Base-by-base conservation (phyloP, 2,329 filamentous ascomycete species). In the Monilinia laxa region DNA sequence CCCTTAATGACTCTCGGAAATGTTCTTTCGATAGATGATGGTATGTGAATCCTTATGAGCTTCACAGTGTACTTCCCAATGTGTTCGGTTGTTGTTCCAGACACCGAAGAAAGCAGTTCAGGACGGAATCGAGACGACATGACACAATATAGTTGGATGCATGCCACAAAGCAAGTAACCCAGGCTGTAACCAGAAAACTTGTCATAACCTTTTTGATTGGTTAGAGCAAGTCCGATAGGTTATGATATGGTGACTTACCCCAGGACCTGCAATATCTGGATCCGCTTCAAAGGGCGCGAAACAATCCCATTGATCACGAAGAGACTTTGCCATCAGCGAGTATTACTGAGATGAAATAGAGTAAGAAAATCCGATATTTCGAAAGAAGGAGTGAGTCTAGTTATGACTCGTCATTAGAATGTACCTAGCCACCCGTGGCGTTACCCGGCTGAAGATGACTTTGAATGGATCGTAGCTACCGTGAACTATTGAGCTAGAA, bases 211-310 rank as follows among this genome's bases (percentile, higher is more conserved):
- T 70, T 56, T 53, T 16, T 10, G 23, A 56, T 12, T 18, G 4
- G 28, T 68, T 7, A 69, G n/a, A 18, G 25, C 35, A 20, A 12
- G 35, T 16, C n/a, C n/a, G 7, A 40, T 23, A 47, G 20, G 42
- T 56, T 12, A 54, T 20, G 3, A 14, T 35, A 10, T 7, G 45
- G 56, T 42, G 42, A 57, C 68, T 63, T 64, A 70, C 68, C 7
- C 68, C 67, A 49, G 59, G 67, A 10, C 67, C 65, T 7, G 64
- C 68, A 38, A 69, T 67, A 28, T 70, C 67, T 5, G 67, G 54
- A 65, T 70, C 67, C 35, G 57, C 64, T 47, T 65, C 18, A 40
- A 69, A 69, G 4, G 56, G 35, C 23, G 59, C 59, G 28, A 51
- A 28, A 45, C 59, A 67, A 18, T 18, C 49, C 56, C 57, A 65